Percentiles rank a stretch among this genome's conserved stretches.
These are phyloP conservation scores for Venturia pyrina DNA, from an alignment of 2,329 filamentous ascomycete genomes.

Conservation along the genomic window DNA sequence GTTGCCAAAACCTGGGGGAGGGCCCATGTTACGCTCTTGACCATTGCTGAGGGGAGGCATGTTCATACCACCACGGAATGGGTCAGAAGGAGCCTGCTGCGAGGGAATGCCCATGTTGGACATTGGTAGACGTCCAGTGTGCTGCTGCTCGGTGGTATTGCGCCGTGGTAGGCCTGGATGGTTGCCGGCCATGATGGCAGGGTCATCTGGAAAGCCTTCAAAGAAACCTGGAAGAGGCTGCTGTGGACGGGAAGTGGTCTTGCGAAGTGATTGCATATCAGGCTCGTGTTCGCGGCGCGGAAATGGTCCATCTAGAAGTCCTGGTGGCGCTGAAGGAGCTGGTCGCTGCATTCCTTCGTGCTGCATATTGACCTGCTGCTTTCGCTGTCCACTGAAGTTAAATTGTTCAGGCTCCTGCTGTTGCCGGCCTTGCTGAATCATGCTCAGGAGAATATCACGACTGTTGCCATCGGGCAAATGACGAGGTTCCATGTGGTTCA, in stretches of 20 bases:
- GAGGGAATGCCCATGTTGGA: slow-evolving; percentile 13
- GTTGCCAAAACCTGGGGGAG: slow-evolving; percentile 10
- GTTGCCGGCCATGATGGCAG: background rate
- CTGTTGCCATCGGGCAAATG: slow-evolving; percentile 2
- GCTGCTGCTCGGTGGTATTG: slow-evolving; percentile 7
- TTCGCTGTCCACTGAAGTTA: slow-evolving; percentile 2
- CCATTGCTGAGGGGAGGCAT: background rate
- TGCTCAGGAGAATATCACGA: slow-evolving; percentile 10
- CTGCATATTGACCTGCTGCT: background rate
- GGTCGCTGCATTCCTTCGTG: slow-evolving; percentile 1
- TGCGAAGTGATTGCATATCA: slow-evolving; percentile 10
- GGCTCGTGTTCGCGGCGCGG: slow-evolving; percentile 4
- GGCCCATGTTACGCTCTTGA: slow-evolving; percentile 5
- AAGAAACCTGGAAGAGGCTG: slow-evolving; percentile 9
- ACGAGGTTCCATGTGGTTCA: background rate
- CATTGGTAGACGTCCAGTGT: slow-evolving; percentile 2
- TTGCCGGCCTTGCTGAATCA: slow-evolving; percentile 8
- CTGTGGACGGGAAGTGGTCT: background rate
- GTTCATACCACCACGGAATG: slow-evolving; percentile 9
- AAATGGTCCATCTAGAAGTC: slow-evolving; percentile 4
- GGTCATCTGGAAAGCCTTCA: background rate
- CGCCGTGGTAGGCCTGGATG: slow-evolving; percentile 9
- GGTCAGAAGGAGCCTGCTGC: slow-evolving; percentile 8
- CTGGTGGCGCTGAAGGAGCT: slow-evolving; percentile 11
- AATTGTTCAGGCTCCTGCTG: slow-evolving; percentile 4